A percentile compares a stretch with the other conserved stretches of the same genome.
phyloP scores from a whole-genome alignment of 2,329 filamentous ascomycete genomes.

The Grosmannia huntii region DNA sequence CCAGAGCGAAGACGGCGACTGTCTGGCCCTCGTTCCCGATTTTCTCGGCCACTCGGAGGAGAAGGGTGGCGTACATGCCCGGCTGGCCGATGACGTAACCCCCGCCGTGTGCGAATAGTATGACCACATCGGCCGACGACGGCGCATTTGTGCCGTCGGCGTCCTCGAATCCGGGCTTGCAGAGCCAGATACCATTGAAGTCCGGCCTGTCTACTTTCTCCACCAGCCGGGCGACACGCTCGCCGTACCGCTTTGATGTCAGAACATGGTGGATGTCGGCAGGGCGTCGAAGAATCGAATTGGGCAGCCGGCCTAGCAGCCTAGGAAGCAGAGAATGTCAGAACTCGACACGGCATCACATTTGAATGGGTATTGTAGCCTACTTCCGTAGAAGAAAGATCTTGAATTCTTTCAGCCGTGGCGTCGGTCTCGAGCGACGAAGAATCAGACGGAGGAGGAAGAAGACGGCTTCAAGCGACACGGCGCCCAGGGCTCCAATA shows the following conservation, averaged over 20 bases:
- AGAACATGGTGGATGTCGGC: neutral
- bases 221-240: neutral
- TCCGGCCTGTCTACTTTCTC: neutral
- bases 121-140: neutral
- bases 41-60: neutral
- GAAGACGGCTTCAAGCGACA: neutral
- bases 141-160: neutral
- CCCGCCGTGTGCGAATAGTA: neutral
- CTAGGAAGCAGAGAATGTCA: neutral
- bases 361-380: neutral
- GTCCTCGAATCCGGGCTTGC: neutral
- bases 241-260: constrained; percentile 1
- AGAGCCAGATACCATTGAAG: neutral
- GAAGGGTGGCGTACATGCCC: neutral
- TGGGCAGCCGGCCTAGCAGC: neutral
- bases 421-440: neutral
- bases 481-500: neutral
- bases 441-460: neutral
- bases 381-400: neutral
- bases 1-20: neutral
- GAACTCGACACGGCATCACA: neutral
- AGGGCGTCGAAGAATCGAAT: neutral
- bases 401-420: neutral
- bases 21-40: neutral
- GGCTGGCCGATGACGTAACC: neutral